A percentile compares a stretch with the other conserved stretches of the same genome.
phyloP scores from a whole-genome alignment of 2,329 filamentous ascomycete genomes.

The Colletotrichum nymphaeae region DNA sequence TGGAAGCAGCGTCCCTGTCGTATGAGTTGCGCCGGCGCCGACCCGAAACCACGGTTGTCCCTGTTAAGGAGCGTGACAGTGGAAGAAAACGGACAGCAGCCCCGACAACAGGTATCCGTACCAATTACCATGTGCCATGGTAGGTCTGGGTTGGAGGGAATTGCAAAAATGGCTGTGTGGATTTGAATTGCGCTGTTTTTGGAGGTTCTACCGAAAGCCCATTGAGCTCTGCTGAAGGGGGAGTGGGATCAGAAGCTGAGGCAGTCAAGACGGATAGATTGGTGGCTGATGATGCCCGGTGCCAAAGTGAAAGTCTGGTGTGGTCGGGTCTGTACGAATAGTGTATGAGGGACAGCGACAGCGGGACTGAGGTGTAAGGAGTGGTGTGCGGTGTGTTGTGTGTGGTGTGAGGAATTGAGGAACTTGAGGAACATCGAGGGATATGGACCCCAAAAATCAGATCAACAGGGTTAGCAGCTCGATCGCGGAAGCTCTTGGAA shows the following conservation, averaged over 20 bases:
- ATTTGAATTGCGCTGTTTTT: neutral
- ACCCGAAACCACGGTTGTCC: slow-evolving; percentile 17
- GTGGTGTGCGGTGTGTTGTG: no score
- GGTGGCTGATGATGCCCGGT: neutral
- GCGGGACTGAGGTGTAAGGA: no score
- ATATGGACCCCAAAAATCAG: slow-evolving; percentile 20
- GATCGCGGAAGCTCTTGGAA: slow-evolving; percentile 30
- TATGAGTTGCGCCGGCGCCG: slow-evolving; percentile 9
- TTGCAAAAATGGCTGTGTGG: neutral
- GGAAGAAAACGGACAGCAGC: neutral
- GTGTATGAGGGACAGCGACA: no score
- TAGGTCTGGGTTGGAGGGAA: neutral
- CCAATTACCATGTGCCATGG: neutral
- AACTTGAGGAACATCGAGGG: slow-evolving; percentile 11
- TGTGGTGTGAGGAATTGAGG: neutral
- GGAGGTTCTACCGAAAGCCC: neutral
- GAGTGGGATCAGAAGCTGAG: neutral
- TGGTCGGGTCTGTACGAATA: no score
- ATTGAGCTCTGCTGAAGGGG: neutral
- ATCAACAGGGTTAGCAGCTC: slow-evolving; percentile 33
- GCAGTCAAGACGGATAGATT: neutral
- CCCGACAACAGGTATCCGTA: neutral
- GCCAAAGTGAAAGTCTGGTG: no score
- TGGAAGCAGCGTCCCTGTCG: slow-evolving; percentile 8
- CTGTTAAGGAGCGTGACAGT: slow-evolving; percentile 8